These are phyloP conservation scores for Noccaea bulbosa DNA, from an alignment of 345 rosid genomes.

Conservation along the genomic window DNA sequence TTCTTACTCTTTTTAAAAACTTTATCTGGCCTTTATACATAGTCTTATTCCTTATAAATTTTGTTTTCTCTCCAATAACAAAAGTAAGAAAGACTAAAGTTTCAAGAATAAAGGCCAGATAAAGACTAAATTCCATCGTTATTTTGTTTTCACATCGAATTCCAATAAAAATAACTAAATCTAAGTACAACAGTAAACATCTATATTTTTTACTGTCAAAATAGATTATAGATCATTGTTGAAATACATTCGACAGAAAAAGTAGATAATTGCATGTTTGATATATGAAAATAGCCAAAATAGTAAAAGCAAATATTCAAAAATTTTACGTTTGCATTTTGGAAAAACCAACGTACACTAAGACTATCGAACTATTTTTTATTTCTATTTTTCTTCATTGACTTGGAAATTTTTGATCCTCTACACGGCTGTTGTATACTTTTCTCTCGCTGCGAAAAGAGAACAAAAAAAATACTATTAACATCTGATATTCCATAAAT, in stretches of 20 bases:
- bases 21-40: slow-evolving; percentile 14
- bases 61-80: slow-evolving; percentile 1
- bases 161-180: background rate
- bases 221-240: too few relatives aligned
- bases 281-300: background rate
- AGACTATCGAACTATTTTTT: background rate
- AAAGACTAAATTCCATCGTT: too few relatives aligned
- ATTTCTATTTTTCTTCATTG: background rate
- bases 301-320: background rate
- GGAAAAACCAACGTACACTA: slow-evolving; percentile 5
- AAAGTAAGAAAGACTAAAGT: too few relatives aligned
- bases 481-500: background rate
- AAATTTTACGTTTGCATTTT: slow-evolving; percentile 1
- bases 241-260: background rate
- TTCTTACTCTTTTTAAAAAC: slow-evolving; percentile 20
- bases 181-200: too few relatives aligned
- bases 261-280: background rate
- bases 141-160: too few relatives aligned
- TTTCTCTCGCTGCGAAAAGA: background rate
- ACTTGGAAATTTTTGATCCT: background rate
- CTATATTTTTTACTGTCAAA: too few relatives aligned
- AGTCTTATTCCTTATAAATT: background rate
- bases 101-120: too few relatives aligned
- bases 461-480: background rate
- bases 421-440: background rate